These are phyloP conservation scores for Orbilia brochopaga DNA, from an alignment of 2,329 filamentous ascomycete genomes.

Conservation along the genomic window DNA sequence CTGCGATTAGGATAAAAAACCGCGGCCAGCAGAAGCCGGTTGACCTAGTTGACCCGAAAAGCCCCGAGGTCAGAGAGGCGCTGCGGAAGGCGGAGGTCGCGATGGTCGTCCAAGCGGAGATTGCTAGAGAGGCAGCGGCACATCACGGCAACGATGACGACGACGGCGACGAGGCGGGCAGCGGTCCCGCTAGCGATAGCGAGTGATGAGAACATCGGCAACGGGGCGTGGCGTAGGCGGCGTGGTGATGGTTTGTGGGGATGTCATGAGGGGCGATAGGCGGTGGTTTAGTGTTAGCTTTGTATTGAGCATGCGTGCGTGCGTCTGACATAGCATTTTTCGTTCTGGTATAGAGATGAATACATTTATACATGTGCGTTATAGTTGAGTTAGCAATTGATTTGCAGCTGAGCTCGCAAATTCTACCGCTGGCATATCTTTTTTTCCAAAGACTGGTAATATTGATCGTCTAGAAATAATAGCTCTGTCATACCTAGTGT, in stretches of 20 bases:
- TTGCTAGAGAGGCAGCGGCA: slow-evolving; percentile 57
- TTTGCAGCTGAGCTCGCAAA: too few relatives aligned
- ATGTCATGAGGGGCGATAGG: too few relatives aligned
- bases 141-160: slow-evolving; percentile 61
- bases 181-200: slow-evolving; percentile 55
- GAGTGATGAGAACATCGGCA: slow-evolving; percentile 13
- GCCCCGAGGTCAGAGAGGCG: slow-evolving; percentile 67
- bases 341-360: not conserved
- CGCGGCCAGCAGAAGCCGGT: slow-evolving; percentile 73
- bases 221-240: slow-evolving; percentile 11
- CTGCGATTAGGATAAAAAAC: slow-evolving; percentile 67
- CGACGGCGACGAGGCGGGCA: slow-evolving; percentile 61
- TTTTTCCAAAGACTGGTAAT: too few relatives aligned
- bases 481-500: too few relatives aligned
- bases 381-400: too few relatives aligned
- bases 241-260: not conserved
- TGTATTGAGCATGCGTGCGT: not conserved
- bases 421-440: too few relatives aligned
- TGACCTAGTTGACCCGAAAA: slow-evolving; percentile 75
- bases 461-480: too few relatives aligned
- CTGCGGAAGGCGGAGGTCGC: slow-evolving; percentile 74
- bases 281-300: slow-evolving; percentile 9
- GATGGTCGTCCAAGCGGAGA: slow-evolving; percentile 6
- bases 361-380: too few relatives aligned
- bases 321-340: slow-evolving; percentile 19